phyloP scores from a whole-genome alignment of 139 green algal genomes.

The Ettlia oleoabundans region DNA sequence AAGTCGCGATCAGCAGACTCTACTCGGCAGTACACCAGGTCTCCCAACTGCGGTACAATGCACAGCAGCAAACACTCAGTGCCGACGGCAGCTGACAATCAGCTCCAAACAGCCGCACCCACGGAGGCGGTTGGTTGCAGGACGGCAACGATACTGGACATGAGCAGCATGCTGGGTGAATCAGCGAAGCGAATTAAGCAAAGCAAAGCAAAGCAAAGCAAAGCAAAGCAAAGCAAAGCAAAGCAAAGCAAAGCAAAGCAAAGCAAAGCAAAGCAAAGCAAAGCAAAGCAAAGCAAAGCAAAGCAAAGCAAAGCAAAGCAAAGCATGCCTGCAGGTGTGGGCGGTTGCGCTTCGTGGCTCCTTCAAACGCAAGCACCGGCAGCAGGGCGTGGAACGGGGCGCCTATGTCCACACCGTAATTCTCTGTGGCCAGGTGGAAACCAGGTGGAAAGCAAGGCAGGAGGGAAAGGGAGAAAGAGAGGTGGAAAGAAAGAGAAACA shows the following conservation, averaged over 20 bases:
- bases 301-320: too few relatives aligned
- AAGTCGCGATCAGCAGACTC: constrained; percentile 65
- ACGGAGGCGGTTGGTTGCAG: too few relatives aligned
- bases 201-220: background rate
- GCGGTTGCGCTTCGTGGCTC: constrained; percentile 81
- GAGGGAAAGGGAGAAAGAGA: background rate
- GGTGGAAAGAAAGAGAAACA: background rate
- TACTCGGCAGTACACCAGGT: constrained; percentile 82
- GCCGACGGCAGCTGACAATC: too few relatives aligned
- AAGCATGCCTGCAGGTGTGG: constrained; percentile 62
- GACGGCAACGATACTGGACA: background rate
- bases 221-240: background rate
- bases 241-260: too few relatives aligned
- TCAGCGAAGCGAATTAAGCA: too few relatives aligned
- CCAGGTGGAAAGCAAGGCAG: background rate
- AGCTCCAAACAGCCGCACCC: too few relatives aligned
- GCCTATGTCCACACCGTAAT: constrained; percentile 82
- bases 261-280: too few relatives aligned
- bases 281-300: too few relatives aligned
- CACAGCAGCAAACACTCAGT: too few relatives aligned
- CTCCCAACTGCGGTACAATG: too few relatives aligned
- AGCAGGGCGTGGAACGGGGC: constrained; percentile 74
- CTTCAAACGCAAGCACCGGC: constrained; percentile 84
- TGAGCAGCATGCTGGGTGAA: too few relatives aligned
- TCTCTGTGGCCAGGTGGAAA: constrained; percentile 55